Base-by-base conservation (phyloP, 2,329 filamentous ascomycete genomes). In the Alternaria sp. region DNA sequence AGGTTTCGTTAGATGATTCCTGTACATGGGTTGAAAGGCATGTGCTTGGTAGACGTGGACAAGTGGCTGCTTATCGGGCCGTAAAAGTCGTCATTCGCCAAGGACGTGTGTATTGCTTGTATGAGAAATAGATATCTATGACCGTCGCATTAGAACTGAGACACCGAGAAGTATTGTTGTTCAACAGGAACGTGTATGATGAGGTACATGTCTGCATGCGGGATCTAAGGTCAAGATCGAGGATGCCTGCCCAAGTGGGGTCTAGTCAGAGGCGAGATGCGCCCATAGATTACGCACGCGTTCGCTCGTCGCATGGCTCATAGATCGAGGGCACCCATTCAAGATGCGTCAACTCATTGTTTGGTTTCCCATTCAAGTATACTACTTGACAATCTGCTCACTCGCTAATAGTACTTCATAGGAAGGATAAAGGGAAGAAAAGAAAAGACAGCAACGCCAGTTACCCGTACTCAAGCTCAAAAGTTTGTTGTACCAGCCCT, bases 401-500 rank as follows among this genome's bases (percentile, higher is more conserved):
- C 8, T 56, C 54, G 54, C 54, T 56, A 15, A 15, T 25, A 46
- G 21, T 45, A 56, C 43, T 7, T 19, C 43, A 23, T 30, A 47
- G 7, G 21, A 12, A 56, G 19, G 52, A 57, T 11, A 30, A 43
- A 59, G 17, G 26, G 19, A 43, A 45, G 23, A 21, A 32, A 10
- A 36, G 25, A 40, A 36, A 59, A 50, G 59, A 52, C 9, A 50
- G 44, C 4, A 43, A 51, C 15, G 19, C 30, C 30, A 36, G 5
- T 15, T 40, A 36, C 21, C 19, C 12, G 23, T 23, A 11, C 8
- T 25, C n/a, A 36, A 12, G 7, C 19, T 46, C 49, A 62, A n/a
- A 62, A 62, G 12, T 51, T 19, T 5, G 59, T 54, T n/a, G 69
- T 71, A 15, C 63, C 68, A 17, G 57, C 59, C 59, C 65, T 59